These are phyloP conservation scores for Ceratobasidium sp. DNA, from an alignment of 1,284 basidiomycete genomes.

Conservation along the genomic window DNA sequence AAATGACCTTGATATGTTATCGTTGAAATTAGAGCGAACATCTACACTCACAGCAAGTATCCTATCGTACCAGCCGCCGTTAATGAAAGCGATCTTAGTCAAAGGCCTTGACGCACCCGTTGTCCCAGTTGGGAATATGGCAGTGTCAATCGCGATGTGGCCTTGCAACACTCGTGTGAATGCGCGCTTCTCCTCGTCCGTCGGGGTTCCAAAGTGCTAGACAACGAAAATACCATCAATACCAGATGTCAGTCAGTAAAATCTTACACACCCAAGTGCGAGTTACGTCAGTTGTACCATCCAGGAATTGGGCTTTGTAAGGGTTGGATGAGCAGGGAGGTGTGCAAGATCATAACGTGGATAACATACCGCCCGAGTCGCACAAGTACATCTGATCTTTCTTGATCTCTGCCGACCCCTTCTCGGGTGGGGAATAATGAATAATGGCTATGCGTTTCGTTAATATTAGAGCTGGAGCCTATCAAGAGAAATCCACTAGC, in stretches of 20 bases:
- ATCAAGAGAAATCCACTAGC: conserved; percentile 57
- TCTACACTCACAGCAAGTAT: conserved; percentile 60
- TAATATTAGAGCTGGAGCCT: background rate
- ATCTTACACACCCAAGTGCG: conserved; percentile 71
- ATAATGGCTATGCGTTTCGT: conserved; percentile 73
- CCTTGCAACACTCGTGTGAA: conserved; percentile 96
- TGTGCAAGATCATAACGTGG: background rate
- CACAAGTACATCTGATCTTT: conserved; percentile 89
- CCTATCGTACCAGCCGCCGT: conserved; percentile 50
- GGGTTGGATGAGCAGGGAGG: background rate
- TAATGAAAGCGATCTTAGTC: background rate
- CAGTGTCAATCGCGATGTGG: conserved; percentile 89
- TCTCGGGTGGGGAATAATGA: conserved; percentile 86
- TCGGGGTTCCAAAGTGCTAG: conserved; percentile 90
- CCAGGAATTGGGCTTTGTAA: conserved; percentile 84
- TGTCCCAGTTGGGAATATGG: conserved; percentile 86
- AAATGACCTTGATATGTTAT: conserved; percentile 35
- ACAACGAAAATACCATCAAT: conserved; percentile 6
- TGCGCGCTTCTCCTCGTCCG: conserved; percentile 80
- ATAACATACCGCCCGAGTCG: conserved; percentile 79
- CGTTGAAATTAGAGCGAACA: background rate
- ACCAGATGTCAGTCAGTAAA: background rate
- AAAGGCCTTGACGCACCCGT: conserved; percentile 61
- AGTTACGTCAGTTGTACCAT: conserved; percentile 96
- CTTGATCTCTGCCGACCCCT: conserved; percentile 75